Conservation (phyloP, 768 basidiomycete species). For the Rubroboletus pulcherrimus region DNA sequence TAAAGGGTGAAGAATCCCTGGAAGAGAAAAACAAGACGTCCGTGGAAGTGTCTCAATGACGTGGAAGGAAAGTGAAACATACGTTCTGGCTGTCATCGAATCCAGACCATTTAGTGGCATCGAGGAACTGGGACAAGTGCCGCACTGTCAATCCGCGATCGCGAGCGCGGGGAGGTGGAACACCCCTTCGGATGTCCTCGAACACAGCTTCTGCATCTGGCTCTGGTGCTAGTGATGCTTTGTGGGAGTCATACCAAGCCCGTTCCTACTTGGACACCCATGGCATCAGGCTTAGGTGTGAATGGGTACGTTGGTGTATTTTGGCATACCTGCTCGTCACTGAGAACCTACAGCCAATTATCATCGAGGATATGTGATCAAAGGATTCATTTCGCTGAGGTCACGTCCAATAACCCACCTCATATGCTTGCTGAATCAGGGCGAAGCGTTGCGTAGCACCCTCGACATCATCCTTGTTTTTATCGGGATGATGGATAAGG, state of each 20-base stretch:
- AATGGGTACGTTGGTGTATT: slow-evolving; percentile 1
- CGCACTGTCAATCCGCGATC: slow-evolving; percentile 77
- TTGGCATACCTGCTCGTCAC: slow-evolving; percentile 83
- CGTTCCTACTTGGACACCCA: slow-evolving; percentile 68
- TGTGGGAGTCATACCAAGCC: slow-evolving; percentile 97
- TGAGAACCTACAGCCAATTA: slow-evolving; percentile 75
- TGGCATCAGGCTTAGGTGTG: slow-evolving; percentile 11
- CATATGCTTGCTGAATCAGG: slow-evolving; percentile 90
- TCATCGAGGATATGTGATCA: background rate
- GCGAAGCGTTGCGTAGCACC: slow-evolving; percentile 87
- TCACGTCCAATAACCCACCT: slow-evolving; percentile 46
- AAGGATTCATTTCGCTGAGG: background rate
- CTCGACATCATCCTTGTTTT: slow-evolving; percentile 80
- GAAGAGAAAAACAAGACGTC: background rate
- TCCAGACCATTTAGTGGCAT: slow-evolving; percentile 60
- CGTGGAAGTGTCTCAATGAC: background rate
- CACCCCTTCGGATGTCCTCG: slow-evolving; percentile 77
- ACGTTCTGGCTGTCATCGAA: slow-evolving; percentile 65
- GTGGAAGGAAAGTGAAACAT: slow-evolving; percentile 21
- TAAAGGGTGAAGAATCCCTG: slow-evolving; percentile 92
- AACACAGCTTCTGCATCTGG: slow-evolving; percentile 83
- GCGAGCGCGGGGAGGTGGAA: slow-evolving; percentile 45
- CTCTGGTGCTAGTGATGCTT: slow-evolving; percentile 72
- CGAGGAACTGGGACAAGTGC: slow-evolving; percentile 84
- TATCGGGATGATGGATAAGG: slow-evolving; percentile 82